phyloP scores from a whole-genome alignment of 257 asterid species.

The Solanum pimpinellifolium region DNA sequence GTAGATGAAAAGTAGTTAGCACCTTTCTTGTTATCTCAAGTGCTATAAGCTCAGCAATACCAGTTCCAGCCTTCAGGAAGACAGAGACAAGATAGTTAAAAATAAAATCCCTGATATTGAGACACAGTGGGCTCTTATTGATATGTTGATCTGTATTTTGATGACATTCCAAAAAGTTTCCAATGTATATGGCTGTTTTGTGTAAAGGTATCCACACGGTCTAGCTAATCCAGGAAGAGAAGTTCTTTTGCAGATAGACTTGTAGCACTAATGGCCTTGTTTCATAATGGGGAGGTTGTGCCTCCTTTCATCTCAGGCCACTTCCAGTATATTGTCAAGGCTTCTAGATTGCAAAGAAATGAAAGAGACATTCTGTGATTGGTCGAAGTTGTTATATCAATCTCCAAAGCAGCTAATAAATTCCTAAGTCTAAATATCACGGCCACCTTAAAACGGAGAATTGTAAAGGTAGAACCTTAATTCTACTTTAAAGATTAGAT shows the following conservation, averaged over 20 bases:
- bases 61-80: constrained; percentile 81
- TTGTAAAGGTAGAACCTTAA: not conserved
- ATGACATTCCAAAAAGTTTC: not conserved
- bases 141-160: not conserved
- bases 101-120: not conserved
- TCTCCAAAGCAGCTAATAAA: not conserved
- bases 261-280: not conserved
- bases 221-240: not conserved
- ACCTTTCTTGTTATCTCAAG: constrained; percentile 73
- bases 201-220: not conserved
- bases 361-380: not conserved
- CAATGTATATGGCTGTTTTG: not conserved
- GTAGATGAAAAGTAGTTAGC: constrained; percentile 1
- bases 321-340: not conserved
- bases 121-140: not conserved
- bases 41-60: constrained; percentile 94
- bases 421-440: not conserved
- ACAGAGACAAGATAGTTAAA: constrained; percentile 11
- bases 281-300: not conserved
- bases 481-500: not conserved
- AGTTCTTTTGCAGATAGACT: not conserved
- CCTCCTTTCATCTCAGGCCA: not conserved
- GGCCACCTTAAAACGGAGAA: not conserved
- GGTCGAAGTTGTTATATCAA: not conserved
- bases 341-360: not conserved